These are phyloP conservation scores for Phlebiopsis gigantea DNA, from an alignment of 768 basidiomycete genomes.

Conservation along the genomic window DNA sequence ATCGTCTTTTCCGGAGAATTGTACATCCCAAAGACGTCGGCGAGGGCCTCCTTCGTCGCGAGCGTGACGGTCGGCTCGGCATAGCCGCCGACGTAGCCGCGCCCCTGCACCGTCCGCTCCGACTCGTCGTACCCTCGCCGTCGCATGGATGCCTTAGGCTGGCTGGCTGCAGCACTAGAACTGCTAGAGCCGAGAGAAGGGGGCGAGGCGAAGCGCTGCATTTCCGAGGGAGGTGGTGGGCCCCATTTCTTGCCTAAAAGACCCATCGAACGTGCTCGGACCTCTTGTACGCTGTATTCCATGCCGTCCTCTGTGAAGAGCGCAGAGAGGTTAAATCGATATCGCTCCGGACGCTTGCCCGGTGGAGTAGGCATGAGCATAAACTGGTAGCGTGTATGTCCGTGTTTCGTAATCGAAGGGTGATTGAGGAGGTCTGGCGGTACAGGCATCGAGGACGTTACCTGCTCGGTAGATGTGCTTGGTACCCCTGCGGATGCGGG, in stretches of 20 bases:
- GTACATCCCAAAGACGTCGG: conserved; percentile 94
- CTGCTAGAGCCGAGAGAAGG: neutral
- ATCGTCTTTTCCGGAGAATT: conserved; percentile 82
- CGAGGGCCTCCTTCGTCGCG: conserved; percentile 93
- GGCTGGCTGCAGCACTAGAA: conserved; percentile 22
- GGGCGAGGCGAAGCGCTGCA: conserved; percentile 30
- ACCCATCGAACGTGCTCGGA: conserved; percentile 75
- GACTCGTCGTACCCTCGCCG: neutral
- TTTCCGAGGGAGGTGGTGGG: conserved; percentile 43
- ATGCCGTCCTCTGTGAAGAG: conserved; percentile 71
- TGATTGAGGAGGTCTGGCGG: conserved; percentile 5
- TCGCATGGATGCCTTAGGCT: conserved; percentile 10
- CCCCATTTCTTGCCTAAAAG: conserved; percentile 85
- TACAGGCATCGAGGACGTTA: conserved; percentile 8
- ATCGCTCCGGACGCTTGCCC: conserved; percentile 67
- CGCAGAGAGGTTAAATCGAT: conserved; percentile 61
- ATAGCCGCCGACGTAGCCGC: conserved; percentile 36
- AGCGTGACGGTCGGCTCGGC: conserved; percentile 88
- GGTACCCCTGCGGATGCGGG: too few relatives aligned
- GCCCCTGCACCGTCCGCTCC: conserved; percentile 24
- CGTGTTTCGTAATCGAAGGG: conserved; percentile 15
- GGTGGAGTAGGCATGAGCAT: conserved; percentile 69
- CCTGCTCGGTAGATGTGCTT: conserved; percentile 25
- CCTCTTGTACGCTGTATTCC: conserved; percentile 85
- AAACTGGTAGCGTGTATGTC: conserved; percentile 51